Evolutionary conservation across 163 green algal genomes (phyloP).

Genomic region (Scenedesmus sp.): DNA sequence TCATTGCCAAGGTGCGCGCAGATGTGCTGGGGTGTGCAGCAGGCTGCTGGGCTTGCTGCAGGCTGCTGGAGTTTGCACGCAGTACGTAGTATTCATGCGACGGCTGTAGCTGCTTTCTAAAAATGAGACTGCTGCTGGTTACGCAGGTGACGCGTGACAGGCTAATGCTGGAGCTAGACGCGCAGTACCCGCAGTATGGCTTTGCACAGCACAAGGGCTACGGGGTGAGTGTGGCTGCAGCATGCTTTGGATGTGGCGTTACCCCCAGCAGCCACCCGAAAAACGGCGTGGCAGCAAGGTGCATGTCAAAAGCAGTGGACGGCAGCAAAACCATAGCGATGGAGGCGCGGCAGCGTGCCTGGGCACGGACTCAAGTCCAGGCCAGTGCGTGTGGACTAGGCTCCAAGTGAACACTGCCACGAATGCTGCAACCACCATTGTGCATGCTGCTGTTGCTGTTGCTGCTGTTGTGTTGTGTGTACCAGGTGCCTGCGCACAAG

Average conservation of each 20-base stretch:
- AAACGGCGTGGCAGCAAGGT: no score
- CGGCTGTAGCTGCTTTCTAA: background rate
- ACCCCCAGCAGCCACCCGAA: background rate
- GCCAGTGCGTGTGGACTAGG: no score
- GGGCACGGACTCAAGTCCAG: no score
- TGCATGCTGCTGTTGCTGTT: no score
- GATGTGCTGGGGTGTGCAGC: background rate
- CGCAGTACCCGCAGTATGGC: constrained; percentile 85
- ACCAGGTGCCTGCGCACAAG: constrained; percentile 72
- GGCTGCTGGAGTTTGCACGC: background rate
- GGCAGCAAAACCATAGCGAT: no score
- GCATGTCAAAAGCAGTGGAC: no score
- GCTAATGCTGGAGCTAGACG: constrained; percentile 86
- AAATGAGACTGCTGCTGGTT: background rate
- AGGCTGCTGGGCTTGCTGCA: background rate
- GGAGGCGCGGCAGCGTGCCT: no score
- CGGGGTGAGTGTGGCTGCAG: constrained; percentile 37
- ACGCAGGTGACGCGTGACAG: constrained; percentile 88
- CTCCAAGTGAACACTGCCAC: no score
- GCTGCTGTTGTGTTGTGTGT: no score
- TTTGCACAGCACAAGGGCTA: constrained; percentile 90
- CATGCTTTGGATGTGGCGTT: constrained; percentile 38
- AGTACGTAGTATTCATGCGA: background rate
- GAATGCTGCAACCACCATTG: no score
- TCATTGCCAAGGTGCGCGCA: constrained; percentile 82